A percentile compares a stretch with the other conserved stretches of the same genome.
Evolutionary conservation across 805 yeast species (phyloP).

Genomic region (Myxozyma monticola): DNA sequence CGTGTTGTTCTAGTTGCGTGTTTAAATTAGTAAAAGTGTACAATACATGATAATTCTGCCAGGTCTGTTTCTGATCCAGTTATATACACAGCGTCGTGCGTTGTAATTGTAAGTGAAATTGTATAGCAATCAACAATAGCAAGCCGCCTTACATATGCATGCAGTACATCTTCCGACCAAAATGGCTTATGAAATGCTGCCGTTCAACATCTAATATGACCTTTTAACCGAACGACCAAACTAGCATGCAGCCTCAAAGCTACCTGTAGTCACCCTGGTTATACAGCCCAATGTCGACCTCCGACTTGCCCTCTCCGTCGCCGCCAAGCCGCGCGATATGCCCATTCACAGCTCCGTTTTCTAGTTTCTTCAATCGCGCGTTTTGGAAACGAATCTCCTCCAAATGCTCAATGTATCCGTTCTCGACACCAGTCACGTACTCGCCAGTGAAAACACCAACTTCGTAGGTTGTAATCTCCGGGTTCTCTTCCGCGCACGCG

Average conservation of each 20-base stretch:
- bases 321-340: slow-evolving; percentile 47
- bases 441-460: slow-evolving; percentile 96
- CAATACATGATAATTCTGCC: too few species aligned
- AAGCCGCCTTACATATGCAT: too few species aligned
- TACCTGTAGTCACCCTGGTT: slow-evolving; percentile 54
- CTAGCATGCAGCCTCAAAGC: neutral
- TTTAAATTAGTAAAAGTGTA: too few species aligned
- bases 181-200: too few species aligned
- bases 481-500: slow-evolving; percentile 55
- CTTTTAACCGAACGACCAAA: too few species aligned
- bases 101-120: too few species aligned
- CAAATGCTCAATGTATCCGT: slow-evolving; percentile 74
- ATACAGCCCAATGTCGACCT: slow-evolving; percentile 63
- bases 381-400: slow-evolving; percentile 81
- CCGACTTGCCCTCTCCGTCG: slow-evolving; percentile 72
- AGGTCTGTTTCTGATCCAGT: too few species aligned
- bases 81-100: too few species aligned
- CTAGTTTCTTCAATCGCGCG: slow-evolving; percentile 37
- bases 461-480: slow-evolving; percentile 65
- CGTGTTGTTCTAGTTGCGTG: too few species aligned
- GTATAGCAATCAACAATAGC: too few species aligned
- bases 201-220: too few species aligned
- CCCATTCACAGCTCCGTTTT: slow-evolving; percentile 28
- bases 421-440: slow-evolving; percentile 92
- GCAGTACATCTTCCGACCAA: too few species aligned